Evolutionary conservation across 176 grass and related monocot genomes (phyloP).

Genomic region (Avena eriantha): DNA sequence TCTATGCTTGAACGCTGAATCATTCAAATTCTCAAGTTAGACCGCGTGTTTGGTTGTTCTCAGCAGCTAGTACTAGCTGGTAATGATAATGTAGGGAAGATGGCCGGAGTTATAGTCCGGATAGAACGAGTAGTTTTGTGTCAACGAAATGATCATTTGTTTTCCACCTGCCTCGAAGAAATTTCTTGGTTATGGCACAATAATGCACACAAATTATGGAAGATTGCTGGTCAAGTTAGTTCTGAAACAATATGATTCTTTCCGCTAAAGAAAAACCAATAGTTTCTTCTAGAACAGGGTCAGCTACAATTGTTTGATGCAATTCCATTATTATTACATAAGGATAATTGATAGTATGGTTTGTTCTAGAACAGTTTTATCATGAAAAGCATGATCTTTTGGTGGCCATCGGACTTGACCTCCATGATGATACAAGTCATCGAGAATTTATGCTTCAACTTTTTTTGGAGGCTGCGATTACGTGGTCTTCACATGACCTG

Average conservation of each 20-base stretch:
- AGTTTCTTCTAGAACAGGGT: not conserved
- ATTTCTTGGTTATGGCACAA: not conserved
- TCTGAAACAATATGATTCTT: not conserved
- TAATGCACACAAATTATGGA: not conserved
- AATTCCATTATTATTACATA: not conserved
- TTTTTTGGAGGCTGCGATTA: not conserved
- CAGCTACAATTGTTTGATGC: not conserved
- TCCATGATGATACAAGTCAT: not conserved
- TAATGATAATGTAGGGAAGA: not conserved
- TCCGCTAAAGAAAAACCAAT: not conserved
- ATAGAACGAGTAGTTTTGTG: no score
- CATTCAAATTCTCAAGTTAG: slow-evolving; percentile 4
- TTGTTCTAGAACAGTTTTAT: not conserved
- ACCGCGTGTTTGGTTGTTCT: not conserved
- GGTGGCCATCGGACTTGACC: not conserved
- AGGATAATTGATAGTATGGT: not conserved
- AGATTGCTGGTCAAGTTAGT: not conserved
- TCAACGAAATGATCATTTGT: not conserved
- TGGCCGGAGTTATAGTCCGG: not conserved
- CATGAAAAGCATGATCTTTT: not conserved
- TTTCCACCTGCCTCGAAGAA: not conserved
- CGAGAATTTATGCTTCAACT: not conserved
- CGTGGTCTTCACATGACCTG: not conserved
- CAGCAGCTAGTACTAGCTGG: not conserved
- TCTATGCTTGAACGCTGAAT: slow-evolving; percentile 30